phyloP scores from a whole-genome alignment of 1,139 yeast species.

The Kodamaea ohmeri region DNA sequence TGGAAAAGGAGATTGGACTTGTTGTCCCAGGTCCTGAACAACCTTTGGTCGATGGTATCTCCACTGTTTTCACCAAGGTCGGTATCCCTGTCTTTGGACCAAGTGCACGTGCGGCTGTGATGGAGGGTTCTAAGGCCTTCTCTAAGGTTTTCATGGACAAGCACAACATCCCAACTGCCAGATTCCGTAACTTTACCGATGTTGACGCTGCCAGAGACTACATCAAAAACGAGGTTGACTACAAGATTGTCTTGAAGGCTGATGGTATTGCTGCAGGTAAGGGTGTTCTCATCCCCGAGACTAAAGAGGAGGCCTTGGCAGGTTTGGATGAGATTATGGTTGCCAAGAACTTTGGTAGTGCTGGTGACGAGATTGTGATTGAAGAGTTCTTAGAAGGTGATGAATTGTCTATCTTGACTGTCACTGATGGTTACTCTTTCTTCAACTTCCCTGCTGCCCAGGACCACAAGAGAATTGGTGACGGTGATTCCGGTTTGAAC shows the following conservation, averaged over 20 bases:
- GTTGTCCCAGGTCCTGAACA: slow-evolving; percentile 99
- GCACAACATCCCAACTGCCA: slow-evolving; percentile 92
- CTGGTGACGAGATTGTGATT: slow-evolving; percentile 95
- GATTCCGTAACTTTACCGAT: slow-evolving; percentile 74
- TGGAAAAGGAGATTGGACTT: slow-evolving; percentile 61
- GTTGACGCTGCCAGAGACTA: slow-evolving; percentile 74
- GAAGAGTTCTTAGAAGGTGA: slow-evolving; percentile 97
- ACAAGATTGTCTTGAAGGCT: slow-evolving; percentile 90
- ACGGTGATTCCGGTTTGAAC: slow-evolving; percentile 90
- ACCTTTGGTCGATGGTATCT: slow-evolving; percentile 92
- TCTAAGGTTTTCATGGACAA: slow-evolving; percentile 92
- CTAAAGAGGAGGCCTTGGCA: slow-evolving; percentile 76
- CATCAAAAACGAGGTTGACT: slow-evolving; percentile 55
- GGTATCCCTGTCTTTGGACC: slow-evolving; percentile 99
- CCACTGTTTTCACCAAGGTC: slow-evolving; percentile 62
- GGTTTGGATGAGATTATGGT: slow-evolving; percentile 91
- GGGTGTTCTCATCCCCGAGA: slow-evolving; percentile 91
- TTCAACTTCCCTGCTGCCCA: slow-evolving; percentile 95
- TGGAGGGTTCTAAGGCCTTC: slow-evolving; percentile 97
- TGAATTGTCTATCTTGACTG: slow-evolving; percentile 87
- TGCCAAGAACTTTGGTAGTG: slow-evolving; percentile 81
- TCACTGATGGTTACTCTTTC: slow-evolving; percentile 91
- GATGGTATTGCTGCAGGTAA: slow-evolving; percentile 99
- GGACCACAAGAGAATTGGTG: slow-evolving; percentile 94
- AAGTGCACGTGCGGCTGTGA: slow-evolving; percentile 77